Base-by-base conservation (phyloP, 495 filamentous ascomycete genomes). In the Bombardia bombarda region DNA sequence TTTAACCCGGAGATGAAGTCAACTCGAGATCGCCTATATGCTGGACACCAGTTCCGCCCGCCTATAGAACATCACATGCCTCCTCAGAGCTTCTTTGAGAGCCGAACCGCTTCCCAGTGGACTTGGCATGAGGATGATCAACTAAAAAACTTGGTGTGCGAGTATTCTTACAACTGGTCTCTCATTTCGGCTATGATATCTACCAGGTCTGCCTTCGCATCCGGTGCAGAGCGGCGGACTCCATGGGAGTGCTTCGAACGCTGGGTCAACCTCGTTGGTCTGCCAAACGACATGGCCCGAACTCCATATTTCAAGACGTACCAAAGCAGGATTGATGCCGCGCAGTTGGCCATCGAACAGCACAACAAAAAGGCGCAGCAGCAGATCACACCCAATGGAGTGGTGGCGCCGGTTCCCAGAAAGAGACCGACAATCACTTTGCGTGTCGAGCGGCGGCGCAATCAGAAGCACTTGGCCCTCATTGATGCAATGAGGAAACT, bases 211-310 rank as follows among this genome's bases (percentile, higher is more conserved):
- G 50, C 75, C 23, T 93, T 83, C 55, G 78, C 82, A 18, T 89
- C 90, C 36, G 84, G 85, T 12, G 78, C 87, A 9, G 93, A 96
- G 55, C 79, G 92, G 42, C 77, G 92, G 38, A 97, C 93, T 3
- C 90, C 92, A 4, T 98, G 92, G 92, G 92, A 98, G 65, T 98
- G 92, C 56, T 98, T 97, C 54, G 92, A 98, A 58, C 80, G 93
- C 28, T 97, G 90, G 88, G 79, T 95, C 13, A 78, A 82, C 42
- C 67, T 97, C 8, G 92, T 96, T 65, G 87, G 87, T 4, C 64
- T 95, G 26, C 89, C 89, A 14, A 77, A 78, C 30, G 92, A 98
- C 42, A 92, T 96, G 84, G 79, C 78, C 19, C 93, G 95, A 64
- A 93, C 84, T 3, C 84, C 83, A 28, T 97, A 95, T 58, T 97